phyloP scores from a whole-genome alignment of 2,329 filamentous ascomycete species.

The Colletotrichum neosansevieriae region DNA sequence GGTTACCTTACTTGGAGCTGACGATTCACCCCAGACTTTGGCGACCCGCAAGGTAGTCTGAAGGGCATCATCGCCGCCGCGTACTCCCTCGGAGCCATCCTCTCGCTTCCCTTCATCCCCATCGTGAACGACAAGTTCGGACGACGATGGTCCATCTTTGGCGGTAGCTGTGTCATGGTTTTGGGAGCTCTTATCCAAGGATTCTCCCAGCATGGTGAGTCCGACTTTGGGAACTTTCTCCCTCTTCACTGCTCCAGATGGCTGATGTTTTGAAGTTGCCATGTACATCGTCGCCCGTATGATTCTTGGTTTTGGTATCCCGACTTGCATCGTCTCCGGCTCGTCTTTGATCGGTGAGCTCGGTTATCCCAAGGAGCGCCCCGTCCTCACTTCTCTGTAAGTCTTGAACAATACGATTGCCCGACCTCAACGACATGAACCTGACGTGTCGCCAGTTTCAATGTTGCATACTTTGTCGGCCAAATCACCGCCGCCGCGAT shows the following conservation, averaged over 20 bases:
- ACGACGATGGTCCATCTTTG: constrained; percentile 67
- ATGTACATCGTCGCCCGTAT: constrained; percentile 73
- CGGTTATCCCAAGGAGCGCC: constrained; percentile 70
- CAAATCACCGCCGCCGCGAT: constrained; percentile 61
- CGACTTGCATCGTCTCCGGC: constrained; percentile 69
- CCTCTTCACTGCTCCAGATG: not conserved
- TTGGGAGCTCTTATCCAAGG: constrained; percentile 67
- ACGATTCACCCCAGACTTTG: constrained; percentile 53
- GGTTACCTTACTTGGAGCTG: constrained; percentile 36
- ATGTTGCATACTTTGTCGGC: constrained; percentile 68
- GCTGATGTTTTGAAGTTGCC: constrained; percentile 44
- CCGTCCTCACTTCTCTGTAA: constrained; percentile 65
- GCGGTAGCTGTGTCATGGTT: constrained; percentile 66
- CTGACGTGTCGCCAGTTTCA: constrained; percentile 55
- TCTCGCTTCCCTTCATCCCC: constrained; percentile 69
- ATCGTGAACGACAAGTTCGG: constrained; percentile 67
- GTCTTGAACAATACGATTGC: not conserved
- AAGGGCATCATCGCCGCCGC: constrained; percentile 69
- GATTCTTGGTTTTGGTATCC: constrained; percentile 71
- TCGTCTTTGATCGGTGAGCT: constrained; percentile 71
- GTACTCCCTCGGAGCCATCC: constrained; percentile 70
- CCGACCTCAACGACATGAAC: no score
- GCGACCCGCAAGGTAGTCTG: constrained; percentile 55
- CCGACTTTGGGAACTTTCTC: no score
- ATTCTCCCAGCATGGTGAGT: constrained; percentile 59